phyloP scores from a whole-genome alignment of 805 yeast genomes.

The Candida chauliodis region DNA sequence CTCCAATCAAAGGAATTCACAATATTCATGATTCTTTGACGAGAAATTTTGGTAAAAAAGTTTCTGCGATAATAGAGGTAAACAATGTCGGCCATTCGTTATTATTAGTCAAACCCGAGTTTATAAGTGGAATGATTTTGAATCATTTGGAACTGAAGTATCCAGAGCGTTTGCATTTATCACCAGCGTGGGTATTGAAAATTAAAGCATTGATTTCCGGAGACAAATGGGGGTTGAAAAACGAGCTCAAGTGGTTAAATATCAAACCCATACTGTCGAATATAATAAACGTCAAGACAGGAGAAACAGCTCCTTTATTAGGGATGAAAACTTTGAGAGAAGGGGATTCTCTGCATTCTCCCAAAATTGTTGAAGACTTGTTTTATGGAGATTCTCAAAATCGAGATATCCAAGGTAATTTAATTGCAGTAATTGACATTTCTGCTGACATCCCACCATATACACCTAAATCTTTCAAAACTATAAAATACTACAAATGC shows the following conservation, averaged over 20 bases:
- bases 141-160: slow-evolving; percentile 50
- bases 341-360: slow-evolving; percentile 59
- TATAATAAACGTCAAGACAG: slow-evolving; percentile 28
- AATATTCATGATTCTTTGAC: slow-evolving; percentile 25
- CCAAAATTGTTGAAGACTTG: slow-evolving; percentile 45
- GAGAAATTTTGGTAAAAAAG: slow-evolving; percentile 20
- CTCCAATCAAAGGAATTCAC: slow-evolving; percentile 43
- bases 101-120: slow-evolving; percentile 60
- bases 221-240: slow-evolving; percentile 77
- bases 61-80: slow-evolving; percentile 33
- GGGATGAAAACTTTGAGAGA: slow-evolving; percentile 77
- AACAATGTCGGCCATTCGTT: slow-evolving; percentile 63
- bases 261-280: slow-evolving; percentile 49
- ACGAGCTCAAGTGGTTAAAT: slow-evolving; percentile 67
- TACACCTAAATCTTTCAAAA: slow-evolving; percentile 51
- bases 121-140: slow-evolving; percentile 56
- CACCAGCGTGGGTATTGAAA: slow-evolving; percentile 69
- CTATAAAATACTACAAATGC: slow-evolving; percentile 62
- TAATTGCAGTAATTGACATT: slow-evolving; percentile 63
- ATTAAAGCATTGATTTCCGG: slow-evolving; percentile 60
- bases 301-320: slow-evolving; percentile 44
- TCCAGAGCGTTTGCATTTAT: slow-evolving; percentile 50
- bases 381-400: slow-evolving; percentile 27
- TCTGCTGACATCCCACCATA: slow-evolving; percentile 71
- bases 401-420: slow-evolving; percentile 23